phyloP scores from a whole-genome alignment of 345 rosid genomes.

The Eucalyptus tenuipes region DNA sequence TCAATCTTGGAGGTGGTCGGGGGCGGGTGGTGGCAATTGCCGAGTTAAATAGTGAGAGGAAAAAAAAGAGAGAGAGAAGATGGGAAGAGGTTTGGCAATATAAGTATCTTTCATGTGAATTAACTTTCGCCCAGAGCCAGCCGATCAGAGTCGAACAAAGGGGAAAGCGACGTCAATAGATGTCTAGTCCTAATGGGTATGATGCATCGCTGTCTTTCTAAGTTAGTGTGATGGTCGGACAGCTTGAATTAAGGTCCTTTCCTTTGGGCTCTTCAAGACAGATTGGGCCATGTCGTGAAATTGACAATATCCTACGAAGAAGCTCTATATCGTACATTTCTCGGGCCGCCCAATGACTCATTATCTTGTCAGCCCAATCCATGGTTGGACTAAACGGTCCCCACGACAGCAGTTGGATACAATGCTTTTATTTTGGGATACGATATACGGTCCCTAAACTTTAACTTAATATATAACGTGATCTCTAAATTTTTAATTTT shows the following conservation, averaged over 20 bases:
- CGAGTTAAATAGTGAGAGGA: background rate
- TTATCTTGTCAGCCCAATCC: background rate
- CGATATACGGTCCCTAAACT: accelerated
- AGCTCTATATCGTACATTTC: background rate
- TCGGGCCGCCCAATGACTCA: background rate
- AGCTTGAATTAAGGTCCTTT: background rate
- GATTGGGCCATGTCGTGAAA: background rate
- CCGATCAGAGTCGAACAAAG: background rate
- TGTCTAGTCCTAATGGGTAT: background rate
- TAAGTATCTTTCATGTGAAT: background rate
- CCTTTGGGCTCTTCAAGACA: background rate
- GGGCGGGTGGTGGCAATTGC: background rate
- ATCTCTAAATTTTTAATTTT: too few species aligned
- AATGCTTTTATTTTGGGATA: background rate
- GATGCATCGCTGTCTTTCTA: background rate
- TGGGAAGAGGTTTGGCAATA: background rate
- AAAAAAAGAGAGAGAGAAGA: background rate
- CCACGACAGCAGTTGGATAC: background rate
- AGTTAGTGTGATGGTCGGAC: background rate
- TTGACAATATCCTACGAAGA: background rate
- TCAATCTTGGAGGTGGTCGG: background rate
- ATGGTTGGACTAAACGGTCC: background rate
- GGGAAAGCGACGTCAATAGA: background rate
- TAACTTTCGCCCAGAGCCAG: background rate
- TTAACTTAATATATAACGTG: too few species aligned